Conservation (phyloP, 331 rosid species). For the Acacia concinna region DNA sequence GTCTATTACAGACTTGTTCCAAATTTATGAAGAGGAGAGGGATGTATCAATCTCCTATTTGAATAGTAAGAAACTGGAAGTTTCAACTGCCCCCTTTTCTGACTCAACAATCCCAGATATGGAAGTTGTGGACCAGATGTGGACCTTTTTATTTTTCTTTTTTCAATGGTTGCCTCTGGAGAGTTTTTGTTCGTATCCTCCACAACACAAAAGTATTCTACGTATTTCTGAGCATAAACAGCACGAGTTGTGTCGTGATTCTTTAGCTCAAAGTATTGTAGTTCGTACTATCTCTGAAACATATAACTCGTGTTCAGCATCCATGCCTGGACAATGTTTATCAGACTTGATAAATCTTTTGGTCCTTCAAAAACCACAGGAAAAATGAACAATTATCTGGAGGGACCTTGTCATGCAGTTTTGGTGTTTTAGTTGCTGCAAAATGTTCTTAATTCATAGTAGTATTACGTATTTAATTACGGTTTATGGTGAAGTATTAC, state of each 20-base stretch:
- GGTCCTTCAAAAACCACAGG: not conserved
- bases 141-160: constrained; percentile 17
- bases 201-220: not conserved
- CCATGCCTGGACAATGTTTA: constrained; percentile 12
- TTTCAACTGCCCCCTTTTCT: constrained; percentile 10
- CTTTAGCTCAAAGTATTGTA: constrained; percentile 20
- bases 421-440: not conserved
- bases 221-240: constrained; percentile 18
- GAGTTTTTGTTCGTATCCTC: constrained; percentile 34
- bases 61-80: constrained; percentile 27
- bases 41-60: constrained; percentile 1
- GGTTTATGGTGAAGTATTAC: not conserved
- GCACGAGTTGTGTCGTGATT: constrained; percentile 12
- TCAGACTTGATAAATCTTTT: not conserved
- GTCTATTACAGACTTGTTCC: constrained; percentile 25
- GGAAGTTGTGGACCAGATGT: not conserved
- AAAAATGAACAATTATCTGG: not conserved
- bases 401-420: not conserved
- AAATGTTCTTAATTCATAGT: not conserved
- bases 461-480: not conserved
- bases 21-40: constrained; percentile 7
- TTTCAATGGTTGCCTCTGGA: constrained; percentile 5
- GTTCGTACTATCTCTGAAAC: constrained; percentile 1
- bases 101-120: constrained; percentile 19
- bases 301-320: not conserved